Conservation (phyloP, 192 early-diverging fungal genomes). For the Geranomyces variabilis region DNA sequence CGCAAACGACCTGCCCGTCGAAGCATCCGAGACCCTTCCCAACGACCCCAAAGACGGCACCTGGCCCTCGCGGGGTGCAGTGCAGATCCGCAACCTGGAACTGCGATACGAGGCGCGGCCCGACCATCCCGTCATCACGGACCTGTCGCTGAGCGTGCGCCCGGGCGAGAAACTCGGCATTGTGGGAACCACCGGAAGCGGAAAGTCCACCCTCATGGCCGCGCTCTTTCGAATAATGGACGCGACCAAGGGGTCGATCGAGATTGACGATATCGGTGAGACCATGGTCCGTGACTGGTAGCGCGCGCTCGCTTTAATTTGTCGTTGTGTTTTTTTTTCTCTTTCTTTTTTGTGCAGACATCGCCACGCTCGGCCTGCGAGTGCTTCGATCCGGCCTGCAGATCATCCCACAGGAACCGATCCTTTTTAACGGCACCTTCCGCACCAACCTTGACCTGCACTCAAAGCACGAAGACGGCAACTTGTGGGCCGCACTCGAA, state of each 20-base stretch:
- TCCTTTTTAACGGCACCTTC: conserved; percentile 46
- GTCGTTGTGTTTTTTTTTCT: no score
- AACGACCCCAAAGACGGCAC: no score
- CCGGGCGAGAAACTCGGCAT: conserved; percentile 64
- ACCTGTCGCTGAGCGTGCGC: conserved; percentile 67
- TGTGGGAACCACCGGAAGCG: conserved; percentile 55
- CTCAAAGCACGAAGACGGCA: background rate
- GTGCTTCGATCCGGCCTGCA: conserved; percentile 35
- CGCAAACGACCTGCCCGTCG: conserved; percentile 41
- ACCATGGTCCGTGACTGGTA: background rate
- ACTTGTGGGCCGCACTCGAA: background rate
- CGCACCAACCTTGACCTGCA: conserved; percentile 65
- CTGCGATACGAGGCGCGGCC: conserved; percentile 58
- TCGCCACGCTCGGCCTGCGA: conserved; percentile 30
- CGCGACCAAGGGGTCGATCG: conserved; percentile 28
- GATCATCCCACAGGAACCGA: conserved; percentile 52
- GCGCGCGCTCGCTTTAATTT: background rate
- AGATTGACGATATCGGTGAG: conserved; percentile 36
- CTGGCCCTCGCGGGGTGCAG: conserved; percentile 49
- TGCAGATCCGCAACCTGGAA: conserved; percentile 62
- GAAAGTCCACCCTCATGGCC: conserved; percentile 48
- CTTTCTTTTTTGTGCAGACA: conserved; percentile 28
- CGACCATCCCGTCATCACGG: conserved; percentile 60
- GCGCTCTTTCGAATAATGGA: conserved; percentile 53
- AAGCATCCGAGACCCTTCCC: conserved; percentile 44